Evolutionary conservation across 106 monocot genomes (phyloP), one percentile per base, ranked within the genome.

Genomic region (Acorus calamus): DNA sequence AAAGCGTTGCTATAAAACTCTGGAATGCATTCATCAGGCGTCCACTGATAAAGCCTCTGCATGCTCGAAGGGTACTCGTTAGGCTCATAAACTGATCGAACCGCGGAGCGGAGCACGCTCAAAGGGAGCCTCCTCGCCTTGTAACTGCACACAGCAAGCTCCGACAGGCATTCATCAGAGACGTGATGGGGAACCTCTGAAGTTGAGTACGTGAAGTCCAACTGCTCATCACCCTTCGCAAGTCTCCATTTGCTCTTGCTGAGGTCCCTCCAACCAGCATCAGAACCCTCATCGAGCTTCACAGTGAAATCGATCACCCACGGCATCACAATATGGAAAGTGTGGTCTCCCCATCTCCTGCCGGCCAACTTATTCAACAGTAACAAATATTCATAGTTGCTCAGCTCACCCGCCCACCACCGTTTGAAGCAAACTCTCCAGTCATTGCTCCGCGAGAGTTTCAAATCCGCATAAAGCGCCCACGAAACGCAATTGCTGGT

Each of bases 11-110:
- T 85, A 65, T 98, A 98, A 62, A 98, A 98, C 77, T 98, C 96
- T 46, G 91, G 91, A 66, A 98, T 91, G 74, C 85, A 98, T 67
- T 98, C 96, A 77, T 98, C 96, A 70, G 96, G 96, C 53, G 96
- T 98, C 96, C 96, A 98, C 54, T 98, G 96, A 78, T 98, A 98
- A 73, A 98, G 87, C 68, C 96, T 87, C 67, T 85, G 91, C 91
- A 98, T 98, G 56, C 68, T 98, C 14, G 96, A 85, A 56, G 96
- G 96, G 78, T 98, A 98, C 66, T 98, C 96, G 68, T 98, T 98
- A 12, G 96, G 96, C 62, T 91, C 96, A 70, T 98, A 98, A 52
- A 98, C 96, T 45, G 87, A 85, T 55, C 96, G 85, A 2, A 98
- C 96, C 63, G 96, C 92, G 47, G 87, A 83, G 46, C 85, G 68